These are phyloP conservation scores for Sisymbrium irio DNA, from an alignment of 345 rosid species.

Conservation along the genomic window DNA sequence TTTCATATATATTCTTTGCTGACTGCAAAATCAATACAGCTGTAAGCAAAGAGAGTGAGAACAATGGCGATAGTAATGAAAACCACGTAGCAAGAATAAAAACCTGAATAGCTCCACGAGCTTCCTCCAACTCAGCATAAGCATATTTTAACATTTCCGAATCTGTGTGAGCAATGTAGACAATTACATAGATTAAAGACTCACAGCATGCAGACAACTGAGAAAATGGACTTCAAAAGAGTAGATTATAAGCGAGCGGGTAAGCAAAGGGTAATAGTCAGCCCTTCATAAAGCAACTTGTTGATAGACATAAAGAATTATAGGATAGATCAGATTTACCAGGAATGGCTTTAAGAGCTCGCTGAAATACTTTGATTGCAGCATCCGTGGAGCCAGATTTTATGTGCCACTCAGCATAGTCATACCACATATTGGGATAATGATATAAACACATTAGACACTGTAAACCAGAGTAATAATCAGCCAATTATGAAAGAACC, in stretches of 20 bases:
- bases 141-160: constrained; percentile 92
- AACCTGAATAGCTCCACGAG: constrained; percentile 82
- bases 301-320: constrained; percentile 3
- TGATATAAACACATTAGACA: constrained; percentile 95
- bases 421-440: constrained; percentile 93
- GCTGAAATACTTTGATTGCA: constrained; percentile 89
- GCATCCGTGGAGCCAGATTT: constrained; percentile 84
- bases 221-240: not conserved
- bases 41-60: constrained; percentile 17
- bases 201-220: not conserved
- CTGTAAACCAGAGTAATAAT: constrained; percentile 43
- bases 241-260: not conserved
- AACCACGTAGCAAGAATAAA: constrained; percentile 18
- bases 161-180: constrained; percentile 42
- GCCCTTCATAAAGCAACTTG: not conserved
- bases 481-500: constrained; percentile 1
- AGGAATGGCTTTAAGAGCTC: constrained; percentile 93
- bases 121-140: constrained; percentile 91
- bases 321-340: constrained; percentile 42
- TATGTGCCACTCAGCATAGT: constrained; percentile 92
- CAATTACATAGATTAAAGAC: not conserved
- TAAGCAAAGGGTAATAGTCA: not conserved
- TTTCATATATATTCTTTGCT: constrained; percentile 78
- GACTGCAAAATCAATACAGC: constrained; percentile 52
- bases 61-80: not conserved